phyloP scores from a whole-genome alignment of 306 rosid genomes.

The Purshia tridentata region DNA sequence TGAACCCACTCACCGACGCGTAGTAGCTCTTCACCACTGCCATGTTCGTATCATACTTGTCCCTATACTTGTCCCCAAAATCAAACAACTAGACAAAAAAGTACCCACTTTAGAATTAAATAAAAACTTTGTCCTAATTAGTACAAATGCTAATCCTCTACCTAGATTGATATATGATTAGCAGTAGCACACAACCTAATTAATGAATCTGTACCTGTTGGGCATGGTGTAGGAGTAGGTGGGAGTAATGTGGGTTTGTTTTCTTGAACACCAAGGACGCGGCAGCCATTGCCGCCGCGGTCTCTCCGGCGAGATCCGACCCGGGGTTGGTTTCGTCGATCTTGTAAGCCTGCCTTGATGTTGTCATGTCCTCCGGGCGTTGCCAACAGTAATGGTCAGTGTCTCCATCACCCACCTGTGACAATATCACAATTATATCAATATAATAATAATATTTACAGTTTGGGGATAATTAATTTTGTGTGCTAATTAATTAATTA shows the following conservation, averaged over 20 bases:
- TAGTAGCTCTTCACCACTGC: constrained; percentile 89
- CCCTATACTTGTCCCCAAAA: constrained; percentile 83
- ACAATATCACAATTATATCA: background rate
- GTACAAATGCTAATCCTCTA: too few relatives aligned
- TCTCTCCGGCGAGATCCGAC: constrained; percentile 96
- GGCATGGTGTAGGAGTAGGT: constrained; percentile 82
- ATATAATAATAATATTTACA: background rate
- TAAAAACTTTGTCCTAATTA: too few relatives aligned
- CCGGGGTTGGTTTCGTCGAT: constrained; percentile 80
- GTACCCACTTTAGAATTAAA: background rate
- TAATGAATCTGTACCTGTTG: constrained; percentile 56
- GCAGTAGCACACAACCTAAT: background rate
- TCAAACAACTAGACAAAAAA: constrained; percentile 61
- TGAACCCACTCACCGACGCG: constrained; percentile 99
- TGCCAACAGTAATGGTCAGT: constrained; percentile 99
- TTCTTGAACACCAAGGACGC: constrained; percentile 75
- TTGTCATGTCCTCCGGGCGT: constrained; percentile 96
- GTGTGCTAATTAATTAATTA: background rate
- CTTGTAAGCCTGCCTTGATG: constrained; percentile 89
- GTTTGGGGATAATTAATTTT: background rate
- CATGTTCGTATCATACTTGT: constrained; percentile 77
- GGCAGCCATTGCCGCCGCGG: constrained; percentile 93
- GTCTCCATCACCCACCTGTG: constrained; percentile 96
- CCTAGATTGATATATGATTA: too few relatives aligned
- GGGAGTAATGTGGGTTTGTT: constrained; percentile 86